A percentile compares a stretch with the other conserved stretches of the same genome.
These are phyloP conservation scores for Aspergillus sp. DNA, from an alignment of 2,329 filamentous ascomycete species.

Conservation along the genomic window DNA sequence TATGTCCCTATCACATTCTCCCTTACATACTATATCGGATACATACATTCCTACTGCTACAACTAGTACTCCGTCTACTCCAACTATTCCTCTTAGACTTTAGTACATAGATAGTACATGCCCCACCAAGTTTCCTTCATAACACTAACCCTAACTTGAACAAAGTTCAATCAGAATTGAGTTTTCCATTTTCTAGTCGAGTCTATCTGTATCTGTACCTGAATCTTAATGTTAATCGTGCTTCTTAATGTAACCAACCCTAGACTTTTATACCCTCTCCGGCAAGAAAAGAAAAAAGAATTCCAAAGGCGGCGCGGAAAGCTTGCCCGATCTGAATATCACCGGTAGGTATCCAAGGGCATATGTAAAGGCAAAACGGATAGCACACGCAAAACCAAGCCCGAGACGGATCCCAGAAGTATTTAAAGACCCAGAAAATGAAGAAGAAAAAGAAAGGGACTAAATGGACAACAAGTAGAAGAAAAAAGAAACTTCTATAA, in stretches of 20 bases:
- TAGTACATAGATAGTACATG: neutral
- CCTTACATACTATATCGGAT: neutral
- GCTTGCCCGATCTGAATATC: neutral
- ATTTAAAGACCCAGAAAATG: neutral
- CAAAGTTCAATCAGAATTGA: neutral
- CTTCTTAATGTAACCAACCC: neutral
- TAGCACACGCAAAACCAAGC: neutral
- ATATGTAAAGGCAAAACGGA: neutral
- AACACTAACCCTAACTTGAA: neutral
- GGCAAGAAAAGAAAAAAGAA: neutral
- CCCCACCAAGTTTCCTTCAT: too few relatives aligned
- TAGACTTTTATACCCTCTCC: neutral
- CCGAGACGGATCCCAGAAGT: neutral
- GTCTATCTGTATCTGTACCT: neutral
- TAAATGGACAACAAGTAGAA: neutral
- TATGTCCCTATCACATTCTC: neutral
- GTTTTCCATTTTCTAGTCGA: neutral
- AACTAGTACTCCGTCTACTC: neutral
- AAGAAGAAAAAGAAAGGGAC: neutral
- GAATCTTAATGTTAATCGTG: neutral
- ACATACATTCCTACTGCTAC: neutral
- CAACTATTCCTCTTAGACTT: neutral
- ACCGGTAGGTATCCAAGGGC: neutral
- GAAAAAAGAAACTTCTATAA: neutral
- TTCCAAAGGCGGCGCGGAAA: neutral